Evolutionary conservation across 2,329 filamentous ascomycete species (phyloP), one percentile per base, ranked within the genome.

Genomic region (Clathrospora elynae): DNA sequence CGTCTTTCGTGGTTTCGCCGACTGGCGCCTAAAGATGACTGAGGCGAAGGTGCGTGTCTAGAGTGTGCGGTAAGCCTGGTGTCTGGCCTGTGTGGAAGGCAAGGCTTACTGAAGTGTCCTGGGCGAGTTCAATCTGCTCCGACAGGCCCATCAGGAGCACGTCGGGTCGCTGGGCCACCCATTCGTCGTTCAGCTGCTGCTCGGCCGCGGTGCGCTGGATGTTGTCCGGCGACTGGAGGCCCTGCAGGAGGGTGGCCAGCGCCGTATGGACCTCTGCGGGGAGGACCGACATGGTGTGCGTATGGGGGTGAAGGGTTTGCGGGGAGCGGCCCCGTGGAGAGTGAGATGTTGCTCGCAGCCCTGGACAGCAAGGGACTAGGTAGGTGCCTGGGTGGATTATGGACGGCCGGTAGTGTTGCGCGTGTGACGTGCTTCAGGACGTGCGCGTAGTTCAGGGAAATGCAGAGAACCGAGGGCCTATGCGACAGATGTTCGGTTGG

Each of bases 1-100:
- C 83, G 81, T 76, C 45, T 96, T 96, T 60, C 87, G 83, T 33
- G 87, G 87, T 72, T 95, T 96, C 46, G 88, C 91, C 33, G 93
- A 84, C 73, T 97, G 95, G 66, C 91, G 85, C 62, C 93, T 86
- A 75, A 99, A 97, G 53, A 99, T 86, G 31, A 99, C 90, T 41
- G 93, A 88, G 39, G 90, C 85, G 69, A 96, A 99, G 11, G 91
- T 89, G 63, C 93, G 88, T 48, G 85, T 86, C 91, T 96, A 64
- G 6, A 14, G 10, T 23, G 35, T 20, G 18, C 11, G 25, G 39
- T 59, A 19, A 48, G 50, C 28, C 14, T 13, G 20, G 28, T 16
- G 19, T 18, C 16, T 28, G 24, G 32, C 20, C 11, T 18, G 22
- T 22, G 30, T 9, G 22, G 16, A 6, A 7, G 9, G 25, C 20